Conservation (phyloP, 2,329 filamentous ascomycete species). For the Epichloe bromicola region DNA sequence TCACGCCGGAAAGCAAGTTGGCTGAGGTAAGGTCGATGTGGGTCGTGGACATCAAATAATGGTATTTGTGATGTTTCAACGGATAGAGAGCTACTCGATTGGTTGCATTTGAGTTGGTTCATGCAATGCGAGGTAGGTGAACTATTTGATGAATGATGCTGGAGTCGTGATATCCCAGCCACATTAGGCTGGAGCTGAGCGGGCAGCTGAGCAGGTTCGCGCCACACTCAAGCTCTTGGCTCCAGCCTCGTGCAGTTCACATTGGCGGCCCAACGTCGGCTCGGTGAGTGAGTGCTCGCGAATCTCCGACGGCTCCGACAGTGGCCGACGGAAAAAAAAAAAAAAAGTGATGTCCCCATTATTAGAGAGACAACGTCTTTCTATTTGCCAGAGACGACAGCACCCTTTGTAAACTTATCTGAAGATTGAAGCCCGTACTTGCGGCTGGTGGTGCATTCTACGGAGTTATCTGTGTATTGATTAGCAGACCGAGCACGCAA, state of each 20-base stretch:
- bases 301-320: slow-evolving; percentile 20
- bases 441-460: background rate
- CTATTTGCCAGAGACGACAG: no score
- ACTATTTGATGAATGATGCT: background rate
- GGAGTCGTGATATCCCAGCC: background rate
- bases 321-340: slow-evolving; percentile 9
- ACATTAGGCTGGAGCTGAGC: background rate
- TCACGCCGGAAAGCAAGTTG: background rate
- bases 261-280: slow-evolving; percentile 7
- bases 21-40: background rate
- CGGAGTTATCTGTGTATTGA: no score
- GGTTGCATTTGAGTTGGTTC: no score
- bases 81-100: background rate
- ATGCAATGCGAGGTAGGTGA: background rate
- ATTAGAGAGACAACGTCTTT: no score
- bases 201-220: background rate
- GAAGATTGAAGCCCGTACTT: background rate
- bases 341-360: background rate
- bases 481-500: background rate
- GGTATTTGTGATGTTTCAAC: background rate
- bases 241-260: slow-evolving; percentile 1
- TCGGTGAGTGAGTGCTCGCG: slow-evolving; percentile 7
- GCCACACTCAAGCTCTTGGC: slow-evolving; percentile 5
- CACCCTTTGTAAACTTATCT: no score
- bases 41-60: background rate